These are phyloP conservation scores for Coprinopsis sp. DNA, from an alignment of 768 basidiomycete genomes.

Conservation along the genomic window DNA sequence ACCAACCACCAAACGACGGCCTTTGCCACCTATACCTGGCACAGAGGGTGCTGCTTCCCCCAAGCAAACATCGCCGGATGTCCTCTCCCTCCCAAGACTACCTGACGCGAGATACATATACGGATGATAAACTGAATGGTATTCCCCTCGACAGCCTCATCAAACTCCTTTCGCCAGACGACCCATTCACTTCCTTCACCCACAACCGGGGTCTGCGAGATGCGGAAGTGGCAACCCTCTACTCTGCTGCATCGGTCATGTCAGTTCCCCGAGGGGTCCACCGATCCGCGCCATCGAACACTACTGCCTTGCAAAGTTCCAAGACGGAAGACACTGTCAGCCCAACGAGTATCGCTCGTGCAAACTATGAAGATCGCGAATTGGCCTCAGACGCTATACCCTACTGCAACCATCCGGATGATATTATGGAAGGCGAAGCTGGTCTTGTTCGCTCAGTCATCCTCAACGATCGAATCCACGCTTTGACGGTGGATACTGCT, in stretches of 20 bases:
- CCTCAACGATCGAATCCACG: constrained; percentile 86
- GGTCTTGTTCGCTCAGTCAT: constrained; percentile 81
- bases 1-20: constrained; percentile 16
- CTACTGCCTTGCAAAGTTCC: constrained; percentile 26
- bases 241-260: constrained; percentile 79
- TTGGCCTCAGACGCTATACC: constrained; percentile 74
- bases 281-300: constrained; percentile 15
- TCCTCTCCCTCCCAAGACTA: constrained; percentile 29
- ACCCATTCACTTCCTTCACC: constrained; percentile 45
- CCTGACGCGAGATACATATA: constrained; percentile 22
- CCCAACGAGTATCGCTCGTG: constrained; percentile 33
- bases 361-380: constrained; percentile 67
- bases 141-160: constrained; percentile 72
- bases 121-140: constrained; percentile 42
- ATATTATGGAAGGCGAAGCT: constrained; percentile 66
- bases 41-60: constrained; percentile 11
- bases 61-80: constrained; percentile 21
- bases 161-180: constrained; percentile 62
- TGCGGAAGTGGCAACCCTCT: constrained; percentile 79
- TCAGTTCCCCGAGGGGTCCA: constrained; percentile 41
- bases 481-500: constrained; percentile 82
- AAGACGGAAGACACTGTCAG: constrained; percentile 32
- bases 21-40: not conserved
- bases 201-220: constrained; percentile 44
- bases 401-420: constrained; percentile 52